Percentiles rank a stretch among this genome's conserved stretches.
phyloP scores from a whole-genome alignment of 257 asterid genomes.

The Hygrophila difformis region DNA sequence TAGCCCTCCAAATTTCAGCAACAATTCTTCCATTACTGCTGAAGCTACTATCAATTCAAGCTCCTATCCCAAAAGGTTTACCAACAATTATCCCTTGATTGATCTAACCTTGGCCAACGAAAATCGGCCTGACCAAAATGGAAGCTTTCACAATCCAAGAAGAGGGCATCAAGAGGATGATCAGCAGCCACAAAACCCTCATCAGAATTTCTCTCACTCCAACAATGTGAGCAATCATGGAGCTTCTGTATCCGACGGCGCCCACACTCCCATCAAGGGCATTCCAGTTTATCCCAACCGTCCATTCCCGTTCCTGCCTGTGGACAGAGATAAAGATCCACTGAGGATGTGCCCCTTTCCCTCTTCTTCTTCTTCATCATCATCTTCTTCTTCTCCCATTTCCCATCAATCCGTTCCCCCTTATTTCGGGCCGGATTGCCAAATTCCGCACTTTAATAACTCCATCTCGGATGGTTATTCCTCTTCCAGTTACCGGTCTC shows the following conservation, averaged over 20 bases:
- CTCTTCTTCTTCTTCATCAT: neutral
- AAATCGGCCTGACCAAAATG: slow-evolving; percentile 12
- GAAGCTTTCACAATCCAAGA: slow-evolving; percentile 9
- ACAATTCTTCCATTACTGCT: slow-evolving; percentile 14
- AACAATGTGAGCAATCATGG: slow-evolving; percentile 35
- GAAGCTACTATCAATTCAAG: neutral
- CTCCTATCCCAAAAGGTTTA: slow-evolving; percentile 4
- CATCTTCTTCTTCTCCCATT: slow-evolving; percentile 14
- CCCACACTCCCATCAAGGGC: slow-evolving; percentile 53
- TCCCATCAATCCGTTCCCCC: slow-evolving; percentile 13
- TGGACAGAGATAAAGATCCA: slow-evolving; percentile 34
- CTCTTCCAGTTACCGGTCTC: slow-evolving; percentile 13
- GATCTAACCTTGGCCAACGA: slow-evolving; percentile 71
- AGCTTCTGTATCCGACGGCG: slow-evolving; percentile 42
- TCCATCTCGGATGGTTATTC: too few species aligned
- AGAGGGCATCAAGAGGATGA: slow-evolving; percentile 10
- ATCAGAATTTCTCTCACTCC: slow-evolving; percentile 14
- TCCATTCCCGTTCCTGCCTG: slow-evolving; percentile 43
- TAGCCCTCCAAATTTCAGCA: slow-evolving; percentile 67
- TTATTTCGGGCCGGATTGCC: too few species aligned
- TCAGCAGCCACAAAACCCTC: slow-evolving; percentile 43
- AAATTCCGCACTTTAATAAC: too few species aligned
- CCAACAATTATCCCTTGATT: slow-evolving; percentile 25
- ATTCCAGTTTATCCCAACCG: slow-evolving; percentile 65
- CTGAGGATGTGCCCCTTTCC: slow-evolving; percentile 25